These are phyloP conservation scores for Magnusiomyces paraingens DNA, from an alignment of 1,139 yeast genomes.

Conservation along the genomic window DNA sequence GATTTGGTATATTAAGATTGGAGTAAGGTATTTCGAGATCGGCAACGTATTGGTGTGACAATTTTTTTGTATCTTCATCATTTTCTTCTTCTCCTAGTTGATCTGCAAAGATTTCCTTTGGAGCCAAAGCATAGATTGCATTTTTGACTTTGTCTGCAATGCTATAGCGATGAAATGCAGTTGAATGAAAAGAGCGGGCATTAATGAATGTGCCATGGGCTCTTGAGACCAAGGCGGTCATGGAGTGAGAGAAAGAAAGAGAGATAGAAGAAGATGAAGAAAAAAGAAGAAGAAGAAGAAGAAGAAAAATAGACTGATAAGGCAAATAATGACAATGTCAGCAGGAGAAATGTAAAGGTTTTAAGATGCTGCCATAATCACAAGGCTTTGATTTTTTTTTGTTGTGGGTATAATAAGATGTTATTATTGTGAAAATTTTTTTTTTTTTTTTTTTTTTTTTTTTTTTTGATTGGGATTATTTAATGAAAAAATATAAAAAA, in stretches of 20 bases:
- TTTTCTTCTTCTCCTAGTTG: background rate
- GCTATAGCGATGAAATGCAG: background rate
- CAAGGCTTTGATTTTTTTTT: no score
- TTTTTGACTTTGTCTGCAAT: background rate
- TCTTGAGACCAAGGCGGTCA: background rate
- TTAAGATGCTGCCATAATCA: no score
- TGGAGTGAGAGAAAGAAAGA: background rate
- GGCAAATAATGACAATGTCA: no score
- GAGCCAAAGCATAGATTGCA: background rate
- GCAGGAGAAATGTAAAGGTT: no score
- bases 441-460: no score
- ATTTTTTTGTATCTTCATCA: background rate
- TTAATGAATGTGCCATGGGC: no score
- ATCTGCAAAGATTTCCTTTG: background rate
- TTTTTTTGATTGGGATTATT: no score
- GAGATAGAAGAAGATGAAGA: background rate
- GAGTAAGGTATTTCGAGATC: background rate
- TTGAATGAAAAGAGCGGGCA: background rate
- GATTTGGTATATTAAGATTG: background rate
- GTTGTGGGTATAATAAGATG: no score
- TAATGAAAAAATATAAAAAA: no score
- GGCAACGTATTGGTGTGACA: background rate
- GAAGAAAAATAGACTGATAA: no score
- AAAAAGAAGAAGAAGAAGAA: no score
- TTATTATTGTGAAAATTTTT: no score